phyloP scores from a whole-genome alignment of 2,329 filamentous ascomycete species.

The Ceratocystis cubensis region DNA sequence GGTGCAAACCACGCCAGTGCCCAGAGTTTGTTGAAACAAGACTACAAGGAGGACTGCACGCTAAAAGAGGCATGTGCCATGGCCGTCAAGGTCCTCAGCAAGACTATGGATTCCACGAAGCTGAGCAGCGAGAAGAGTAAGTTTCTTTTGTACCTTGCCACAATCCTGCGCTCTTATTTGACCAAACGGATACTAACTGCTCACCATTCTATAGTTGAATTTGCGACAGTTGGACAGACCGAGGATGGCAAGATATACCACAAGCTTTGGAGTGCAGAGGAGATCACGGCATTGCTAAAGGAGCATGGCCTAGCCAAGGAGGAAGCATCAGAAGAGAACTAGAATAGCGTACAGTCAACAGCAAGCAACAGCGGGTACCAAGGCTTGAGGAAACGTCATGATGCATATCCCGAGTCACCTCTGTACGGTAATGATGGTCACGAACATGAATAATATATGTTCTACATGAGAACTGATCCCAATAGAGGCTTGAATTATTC shows the following conservation, averaged over 20 bases:
- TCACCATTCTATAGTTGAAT: constrained; percentile 57
- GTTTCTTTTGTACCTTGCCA: constrained; percentile 29
- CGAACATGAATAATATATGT: constrained; percentile 7
- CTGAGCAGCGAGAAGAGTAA: constrained; percentile 97
- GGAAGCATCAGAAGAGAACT: constrained; percentile 58
- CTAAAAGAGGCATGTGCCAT: constrained; percentile 92
- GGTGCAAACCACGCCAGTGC: constrained; percentile 97
- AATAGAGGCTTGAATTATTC: neutral
- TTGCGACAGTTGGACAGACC: constrained; percentile 93
- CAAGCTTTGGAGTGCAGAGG: constrained; percentile 90
- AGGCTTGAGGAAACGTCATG: neutral
- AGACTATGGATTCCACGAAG: constrained; percentile 99
- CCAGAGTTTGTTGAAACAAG: constrained; percentile 93
- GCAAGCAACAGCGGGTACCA: neutral
- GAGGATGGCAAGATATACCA: constrained; percentile 96
- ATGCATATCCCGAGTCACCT: constrained; percentile 14
- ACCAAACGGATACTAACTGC: constrained; percentile 19
- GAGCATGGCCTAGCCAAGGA: constrained; percentile 91
- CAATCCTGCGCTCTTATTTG: constrained; percentile 26
- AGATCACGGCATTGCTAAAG: constrained; percentile 87
- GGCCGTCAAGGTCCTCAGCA: constrained; percentile 97
- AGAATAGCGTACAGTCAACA: constrained; percentile 22
- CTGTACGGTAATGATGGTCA: constrained; percentile 14
- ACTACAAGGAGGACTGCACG: constrained; percentile 97
- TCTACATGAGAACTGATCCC: neutral